Conservation (phyloP, 805 yeast genomes). For the Saccharomyces jurei region DNA sequence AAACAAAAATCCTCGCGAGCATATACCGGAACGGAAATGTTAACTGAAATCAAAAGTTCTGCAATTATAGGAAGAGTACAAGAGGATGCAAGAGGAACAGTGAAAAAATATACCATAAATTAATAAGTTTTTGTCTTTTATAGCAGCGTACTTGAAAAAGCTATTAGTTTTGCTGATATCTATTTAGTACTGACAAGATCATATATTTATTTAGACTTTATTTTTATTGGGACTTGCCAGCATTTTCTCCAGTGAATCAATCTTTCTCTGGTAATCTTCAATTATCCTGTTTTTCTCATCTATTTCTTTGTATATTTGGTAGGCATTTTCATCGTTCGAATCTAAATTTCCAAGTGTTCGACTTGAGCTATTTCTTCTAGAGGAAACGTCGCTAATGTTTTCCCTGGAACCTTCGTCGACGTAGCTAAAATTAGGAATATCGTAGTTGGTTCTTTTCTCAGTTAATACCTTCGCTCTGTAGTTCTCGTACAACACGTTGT, state of each 20-base stretch:
- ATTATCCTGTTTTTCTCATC: constrained; percentile 20
- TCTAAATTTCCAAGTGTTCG: background rate
- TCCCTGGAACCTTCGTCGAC: background rate
- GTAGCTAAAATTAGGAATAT: background rate
- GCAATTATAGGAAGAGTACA: background rate
- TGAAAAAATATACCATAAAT: background rate
- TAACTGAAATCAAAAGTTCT: background rate
- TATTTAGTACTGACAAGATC: background rate
- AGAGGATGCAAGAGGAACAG: background rate
- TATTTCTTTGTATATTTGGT: constrained; percentile 7
- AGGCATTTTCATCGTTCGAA: background rate
- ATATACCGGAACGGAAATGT: background rate
- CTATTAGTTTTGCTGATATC: background rate
- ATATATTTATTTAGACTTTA: background rate
- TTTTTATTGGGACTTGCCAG: background rate
- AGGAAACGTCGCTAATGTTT: background rate
- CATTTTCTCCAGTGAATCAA: constrained; percentile 14
- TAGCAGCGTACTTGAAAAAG: background rate
- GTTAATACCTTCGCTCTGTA: constrained; percentile 64
- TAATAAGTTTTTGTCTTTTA: no score
- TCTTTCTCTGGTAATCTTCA: constrained; percentile 18
- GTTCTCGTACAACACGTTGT: constrained; percentile 65
- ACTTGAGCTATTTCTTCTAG: background rate
- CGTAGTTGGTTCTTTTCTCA: constrained; percentile 29
- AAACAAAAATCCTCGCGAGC: background rate